These are phyloP conservation scores for Trichoderma brevicompactum DNA, from an alignment of 2,329 filamentous ascomycete species.

Conservation along the genomic window DNA sequence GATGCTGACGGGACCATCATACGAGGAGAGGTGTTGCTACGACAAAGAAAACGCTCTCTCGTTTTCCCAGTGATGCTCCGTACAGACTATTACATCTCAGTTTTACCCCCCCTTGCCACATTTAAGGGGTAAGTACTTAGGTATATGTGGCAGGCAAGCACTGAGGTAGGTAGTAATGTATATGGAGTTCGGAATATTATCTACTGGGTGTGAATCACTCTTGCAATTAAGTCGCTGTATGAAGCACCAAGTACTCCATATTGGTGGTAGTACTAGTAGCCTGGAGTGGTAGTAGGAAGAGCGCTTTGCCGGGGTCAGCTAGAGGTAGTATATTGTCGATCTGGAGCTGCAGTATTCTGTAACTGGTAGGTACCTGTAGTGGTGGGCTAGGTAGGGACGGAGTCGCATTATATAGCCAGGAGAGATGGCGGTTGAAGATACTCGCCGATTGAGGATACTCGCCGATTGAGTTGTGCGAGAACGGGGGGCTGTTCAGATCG, in stretches of 20 bases:
- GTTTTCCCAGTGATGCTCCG: not conserved
- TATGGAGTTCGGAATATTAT: conserved; percentile 3
- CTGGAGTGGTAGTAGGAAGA: not conserved
- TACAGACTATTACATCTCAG: not conserved
- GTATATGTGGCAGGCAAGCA: too few relatives aligned
- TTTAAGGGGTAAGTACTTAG: conserved; percentile 3
- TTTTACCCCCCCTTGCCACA: conserved; percentile 2
- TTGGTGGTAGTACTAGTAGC: too few relatives aligned
- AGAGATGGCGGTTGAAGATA: too few relatives aligned
- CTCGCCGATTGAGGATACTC: too few relatives aligned
- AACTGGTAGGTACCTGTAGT: too few relatives aligned
- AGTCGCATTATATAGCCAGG: too few relatives aligned
- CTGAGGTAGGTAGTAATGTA: not conserved
- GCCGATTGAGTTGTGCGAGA: not conserved
- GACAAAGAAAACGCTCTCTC: not conserved
- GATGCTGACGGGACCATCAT: conserved; percentile 12
- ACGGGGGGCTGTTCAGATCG: not conserved
- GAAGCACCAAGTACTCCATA: not conserved
- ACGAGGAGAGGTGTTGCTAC: not conserved
- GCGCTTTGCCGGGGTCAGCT: not conserved
- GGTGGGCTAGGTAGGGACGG: too few relatives aligned
- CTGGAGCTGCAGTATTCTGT: not conserved
- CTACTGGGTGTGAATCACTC: not conserved
- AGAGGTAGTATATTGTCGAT: not conserved
- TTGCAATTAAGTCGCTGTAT: not conserved